Conservation (phyloP, 2,329 filamentous ascomycete genomes). For the Beauveria sp. region DNA sequence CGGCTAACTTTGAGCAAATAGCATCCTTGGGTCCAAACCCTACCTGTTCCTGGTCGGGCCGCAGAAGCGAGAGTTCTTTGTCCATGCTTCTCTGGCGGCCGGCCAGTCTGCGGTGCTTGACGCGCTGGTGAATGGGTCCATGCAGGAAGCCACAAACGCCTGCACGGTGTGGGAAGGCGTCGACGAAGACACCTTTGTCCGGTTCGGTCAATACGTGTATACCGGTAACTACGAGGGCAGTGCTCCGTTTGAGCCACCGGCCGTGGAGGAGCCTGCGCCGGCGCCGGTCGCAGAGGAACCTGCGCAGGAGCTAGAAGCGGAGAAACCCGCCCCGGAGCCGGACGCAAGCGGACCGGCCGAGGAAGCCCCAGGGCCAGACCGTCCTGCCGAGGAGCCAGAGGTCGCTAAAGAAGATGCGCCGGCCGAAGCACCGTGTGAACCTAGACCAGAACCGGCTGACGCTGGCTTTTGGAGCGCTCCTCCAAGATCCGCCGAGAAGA, state of each 20-base stretch:
- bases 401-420: too few species aligned
- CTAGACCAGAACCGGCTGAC: background rate
- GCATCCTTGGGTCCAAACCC: background rate
- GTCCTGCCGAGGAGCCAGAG: too few species aligned
- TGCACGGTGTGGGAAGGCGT: background rate
- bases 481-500: background rate
- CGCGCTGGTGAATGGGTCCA: background rate
- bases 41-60: background rate
- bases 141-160: background rate
- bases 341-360: too few species aligned
- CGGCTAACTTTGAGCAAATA: background rate
- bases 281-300: background rate
- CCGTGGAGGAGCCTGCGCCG: background rate
- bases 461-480: background rate
- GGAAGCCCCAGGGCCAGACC: too few species aligned
- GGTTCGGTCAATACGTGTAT: background rate
- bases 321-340: too few species aligned
- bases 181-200: background rate
- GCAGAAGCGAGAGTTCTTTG: background rate
- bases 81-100: background rate
- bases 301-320: background rate
- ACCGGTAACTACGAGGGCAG: background rate
- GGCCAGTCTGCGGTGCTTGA: background rate
- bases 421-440: background rate
- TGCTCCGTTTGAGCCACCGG: background rate